Evolutionary conservation across 2,329 filamentous ascomycete species (phyloP).

Genomic region (Verticillium alfalfae): DNA sequence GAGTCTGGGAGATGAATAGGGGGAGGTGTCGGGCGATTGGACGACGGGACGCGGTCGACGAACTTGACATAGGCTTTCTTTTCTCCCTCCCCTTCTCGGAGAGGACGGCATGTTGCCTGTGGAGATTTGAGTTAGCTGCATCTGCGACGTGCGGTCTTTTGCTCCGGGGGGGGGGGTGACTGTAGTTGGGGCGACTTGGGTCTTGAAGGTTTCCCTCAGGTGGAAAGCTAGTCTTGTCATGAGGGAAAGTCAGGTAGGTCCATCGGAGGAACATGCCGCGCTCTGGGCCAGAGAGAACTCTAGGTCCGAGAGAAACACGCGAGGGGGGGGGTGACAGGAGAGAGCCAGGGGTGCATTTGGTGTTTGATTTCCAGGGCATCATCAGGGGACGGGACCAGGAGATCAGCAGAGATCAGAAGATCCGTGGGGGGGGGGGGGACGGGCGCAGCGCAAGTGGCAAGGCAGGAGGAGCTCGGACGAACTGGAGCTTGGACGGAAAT

Average conservation of each 20-base stretch:
- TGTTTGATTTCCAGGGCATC: background rate
- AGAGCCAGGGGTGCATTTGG: background rate
- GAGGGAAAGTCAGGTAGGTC: background rate
- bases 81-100: too few relatives aligned
- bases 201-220: too few relatives aligned
- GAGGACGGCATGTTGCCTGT: too few relatives aligned
- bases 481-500: background rate
- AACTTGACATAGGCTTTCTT: too few relatives aligned
- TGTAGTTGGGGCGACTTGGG: too few relatives aligned
- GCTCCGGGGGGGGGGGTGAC: too few relatives aligned
- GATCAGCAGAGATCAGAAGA: background rate
- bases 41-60: too few relatives aligned
- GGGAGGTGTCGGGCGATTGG: background rate
- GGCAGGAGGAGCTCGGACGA: background rate
- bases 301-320: background rate
- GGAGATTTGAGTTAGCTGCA: too few relatives aligned
- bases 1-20: background rate
- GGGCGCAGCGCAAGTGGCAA: background rate
- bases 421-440: background rate
- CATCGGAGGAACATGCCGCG: background rate
- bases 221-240: too few relatives aligned
- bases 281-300: too few relatives aligned
- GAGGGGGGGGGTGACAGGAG: background rate
- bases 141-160: too few relatives aligned
- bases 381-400: background rate